These are phyloP conservation scores for Lactarius trivialis DNA, from an alignment of 768 basidiomycete species.

Conservation along the genomic window DNA sequence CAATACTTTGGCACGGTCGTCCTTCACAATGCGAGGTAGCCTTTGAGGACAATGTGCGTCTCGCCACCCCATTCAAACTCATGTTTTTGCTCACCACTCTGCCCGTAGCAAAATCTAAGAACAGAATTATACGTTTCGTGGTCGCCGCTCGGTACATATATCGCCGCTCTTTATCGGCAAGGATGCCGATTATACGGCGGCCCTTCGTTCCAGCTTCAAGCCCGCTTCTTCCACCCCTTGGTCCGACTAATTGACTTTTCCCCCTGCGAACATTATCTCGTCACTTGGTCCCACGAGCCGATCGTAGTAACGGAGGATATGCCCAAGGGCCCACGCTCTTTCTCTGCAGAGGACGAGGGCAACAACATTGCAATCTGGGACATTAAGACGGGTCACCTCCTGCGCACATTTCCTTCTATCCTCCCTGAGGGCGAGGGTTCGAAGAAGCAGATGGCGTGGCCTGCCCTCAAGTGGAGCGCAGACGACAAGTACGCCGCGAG, in stretches of 20 bases:
- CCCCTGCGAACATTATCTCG: slow-evolving; percentile 91
- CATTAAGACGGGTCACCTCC: slow-evolving; percentile 83
- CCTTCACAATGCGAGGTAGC: slow-evolving; percentile 80
- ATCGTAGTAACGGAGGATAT: slow-evolving; percentile 80
- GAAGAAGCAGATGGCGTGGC: slow-evolving; percentile 91
- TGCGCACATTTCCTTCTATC: slow-evolving; percentile 83
- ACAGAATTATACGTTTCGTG: slow-evolving; percentile 95
- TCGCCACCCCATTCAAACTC: background rate
- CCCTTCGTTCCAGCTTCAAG: slow-evolving; percentile 77
- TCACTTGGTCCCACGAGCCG: slow-evolving; percentile 95
- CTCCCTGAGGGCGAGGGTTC: slow-evolving; percentile 50
- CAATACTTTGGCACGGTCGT: slow-evolving; percentile 89
- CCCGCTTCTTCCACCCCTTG: slow-evolving; percentile 90
- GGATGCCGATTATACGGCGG: slow-evolving; percentile 97
- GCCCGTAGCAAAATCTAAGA: slow-evolving; percentile 59
- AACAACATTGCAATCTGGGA: slow-evolving; percentile 99
- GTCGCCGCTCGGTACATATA: slow-evolving; percentile 94
- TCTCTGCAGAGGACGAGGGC: slow-evolving; percentile 92
- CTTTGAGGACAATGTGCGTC: slow-evolving; percentile 61
- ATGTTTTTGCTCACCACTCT: slow-evolving; percentile 16
- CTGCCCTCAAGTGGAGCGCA: slow-evolving; percentile 92
- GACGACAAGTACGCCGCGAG: slow-evolving; percentile 95
- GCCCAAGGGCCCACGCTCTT: slow-evolving; percentile 74
- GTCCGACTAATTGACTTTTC: slow-evolving; percentile 97
- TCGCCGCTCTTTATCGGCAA: slow-evolving; percentile 89